Evolutionary conservation across 1,284 basidiomycete species (phyloP), one percentile per base, ranked within the genome.

Genomic region (Papiliotrema fonsecae): DNA sequence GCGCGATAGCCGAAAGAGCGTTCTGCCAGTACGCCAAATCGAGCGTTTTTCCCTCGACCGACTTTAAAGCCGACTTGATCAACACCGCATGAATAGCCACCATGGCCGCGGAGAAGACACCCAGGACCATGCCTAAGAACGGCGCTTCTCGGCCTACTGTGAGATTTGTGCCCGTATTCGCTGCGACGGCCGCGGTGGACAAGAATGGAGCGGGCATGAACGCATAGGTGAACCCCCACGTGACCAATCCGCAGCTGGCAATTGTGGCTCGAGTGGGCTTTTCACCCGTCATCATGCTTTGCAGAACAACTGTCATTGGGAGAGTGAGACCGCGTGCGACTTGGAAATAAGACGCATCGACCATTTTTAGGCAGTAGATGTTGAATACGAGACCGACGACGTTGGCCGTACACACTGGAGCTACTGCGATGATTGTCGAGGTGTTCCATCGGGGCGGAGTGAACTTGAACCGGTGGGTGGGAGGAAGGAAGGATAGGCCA

Each of bases 261-360:
- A 62, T 52, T 2, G 59, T 63, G 27, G 42, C 45, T 27, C 13
- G n/a, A 2, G 54, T 46, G 13, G 62, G 62, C 16, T 36, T 42
- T 14, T 50, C 40, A 18, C 54, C 45, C 30, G 54, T 50, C 42
- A 55, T 53, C 6, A 61, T 25, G 2, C 52, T 57, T 31, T 65
- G 35, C 46, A 67, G 62, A 24, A 61, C 60, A 41, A 51, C 50
- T 10, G 50, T 51, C 40, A 51, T 47, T 32, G 50, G 50, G 9
- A 51, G 45, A 6, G 51, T 52, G 26, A 52, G 47, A 34, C 51
- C 51, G 1, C 51, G 25, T 2, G 51, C 51, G 34, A 89, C 83
- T 76, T 86, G 84, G 72, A 86, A 87, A 70, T 84, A 87, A 0
- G 83, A 82, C 1, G 85, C 84, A 51, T 87, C 85, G 27, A 87